Evolutionary conservation across 805 yeast genomes (phyloP), one percentile per base, ranked within the genome.

Genomic region (Saccharomycopsis sp.): DNA sequence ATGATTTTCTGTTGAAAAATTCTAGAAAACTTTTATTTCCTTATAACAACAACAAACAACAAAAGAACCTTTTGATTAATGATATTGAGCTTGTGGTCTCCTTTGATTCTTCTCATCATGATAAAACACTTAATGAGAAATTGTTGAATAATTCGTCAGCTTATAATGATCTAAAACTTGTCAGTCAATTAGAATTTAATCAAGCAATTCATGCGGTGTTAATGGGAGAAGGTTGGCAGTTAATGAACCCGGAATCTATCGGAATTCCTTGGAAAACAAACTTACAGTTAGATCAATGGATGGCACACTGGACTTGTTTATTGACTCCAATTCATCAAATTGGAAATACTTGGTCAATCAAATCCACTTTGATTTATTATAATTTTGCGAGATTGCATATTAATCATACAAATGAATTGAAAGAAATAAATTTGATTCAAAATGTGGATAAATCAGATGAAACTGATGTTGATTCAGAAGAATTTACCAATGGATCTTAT

Each of bases 351-450:
- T 79, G 87, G 87, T 72, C 81, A 8, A 70, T 81, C 1, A 79
- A 79, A 50, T 75, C 82, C 1, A 77, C 85, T 0, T 60, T 79
- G 44, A 72, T 79, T 32, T 79, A 79, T 52, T 79, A 79, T 52
- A 78, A 79, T 51, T 79, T 78, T 62, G 87, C 87, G 26, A 75
- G 77, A 51, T 75, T 79, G 81, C 80, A 78, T 53, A 72, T 79
- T 25, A 79, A 79, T 52, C 15, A 8, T 21, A 14, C 9, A 10
- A 10, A 13, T 4, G 35, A 19, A 12, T 5, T 14, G 12, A 10
- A n/a, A 14, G 35, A 29, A n/a, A 21, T 29, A 14, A 23, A 29
- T 15, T 12, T 9, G 18, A 36, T 17, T 12, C 28, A 29, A 10
- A 32, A 31, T n/a, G 34, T 21, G n/a, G 32, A 13, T 4, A 34